A percentile compares a stretch with the other conserved stretches of the same genome.
Conservation (phyloP, 768 basidiomycete species). For the Heimioporus sp. region DNA sequence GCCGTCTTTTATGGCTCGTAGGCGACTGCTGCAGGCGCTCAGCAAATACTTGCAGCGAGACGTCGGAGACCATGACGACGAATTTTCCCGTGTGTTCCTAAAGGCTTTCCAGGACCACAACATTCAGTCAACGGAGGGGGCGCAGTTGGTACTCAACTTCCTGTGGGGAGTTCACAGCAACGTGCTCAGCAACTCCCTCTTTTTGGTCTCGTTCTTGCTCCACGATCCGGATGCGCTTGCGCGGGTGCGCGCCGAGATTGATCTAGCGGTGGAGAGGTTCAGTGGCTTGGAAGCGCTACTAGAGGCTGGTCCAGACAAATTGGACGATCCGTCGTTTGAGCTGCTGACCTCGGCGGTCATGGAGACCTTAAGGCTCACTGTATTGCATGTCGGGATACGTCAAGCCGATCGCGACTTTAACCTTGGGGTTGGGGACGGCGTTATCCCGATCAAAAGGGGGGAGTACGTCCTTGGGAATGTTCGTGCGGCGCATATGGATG, state of each 20-base stretch:
- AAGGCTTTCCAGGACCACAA: constrained; percentile 15
- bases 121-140: constrained; percentile 15
- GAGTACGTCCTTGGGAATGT: constrained; percentile 19
- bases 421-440: constrained; percentile 6
- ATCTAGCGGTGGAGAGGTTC: constrained; percentile 20
- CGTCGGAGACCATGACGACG: background rate
- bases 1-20: too few species aligned
- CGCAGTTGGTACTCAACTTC: constrained; percentile 18
- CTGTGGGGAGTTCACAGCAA: constrained; percentile 24
- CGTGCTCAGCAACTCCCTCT: constrained; percentile 16
- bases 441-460: constrained; percentile 18
- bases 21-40: constrained; percentile 8
- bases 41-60: constrained; percentile 12
- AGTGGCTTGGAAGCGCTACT: constrained; percentile 14
- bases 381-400: constrained; percentile 15
- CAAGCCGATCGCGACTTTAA: constrained; percentile 17
- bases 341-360: constrained; percentile 25
- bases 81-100: constrained; percentile 13
- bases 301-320: constrained; percentile 1
- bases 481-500: constrained; percentile 18
- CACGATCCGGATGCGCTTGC: constrained; percentile 42
- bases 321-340: constrained; percentile 19
- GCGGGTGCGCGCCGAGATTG: constrained; percentile 47
- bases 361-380: constrained; percentile 25
- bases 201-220: constrained; percentile 32